phyloP scores from a whole-genome alignment of 1,139 yeast genomes.

The Sugiyamaella neomexicana region DNA sequence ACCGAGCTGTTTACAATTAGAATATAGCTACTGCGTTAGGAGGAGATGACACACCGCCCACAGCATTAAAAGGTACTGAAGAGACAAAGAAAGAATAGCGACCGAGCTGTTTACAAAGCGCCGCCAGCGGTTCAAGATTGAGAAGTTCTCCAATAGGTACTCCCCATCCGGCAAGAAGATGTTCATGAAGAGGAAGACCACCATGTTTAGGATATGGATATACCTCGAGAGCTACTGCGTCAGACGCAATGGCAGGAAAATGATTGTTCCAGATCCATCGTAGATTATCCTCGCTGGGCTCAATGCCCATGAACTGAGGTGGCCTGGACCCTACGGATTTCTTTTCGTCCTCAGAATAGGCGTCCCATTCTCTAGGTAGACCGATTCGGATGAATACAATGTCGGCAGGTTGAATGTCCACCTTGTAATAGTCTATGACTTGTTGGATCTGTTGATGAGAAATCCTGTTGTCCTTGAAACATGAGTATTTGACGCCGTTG shows the following conservation, averaged over 20 bases:
- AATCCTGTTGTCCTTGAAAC: slow-evolving; percentile 32
- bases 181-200: slow-evolving; percentile 25
- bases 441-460: slow-evolving; percentile 29
- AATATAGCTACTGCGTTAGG: slow-evolving; percentile 40
- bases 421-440: slow-evolving; percentile 30
- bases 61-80: slow-evolving; percentile 36
- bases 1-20: slow-evolving; percentile 22
- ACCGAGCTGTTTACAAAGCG: slow-evolving; percentile 27
- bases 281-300: slow-evolving; percentile 28
- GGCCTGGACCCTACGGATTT: slow-evolving; percentile 3
- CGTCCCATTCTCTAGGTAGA: slow-evolving; percentile 35
- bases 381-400: slow-evolving; percentile 38
- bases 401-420: slow-evolving; percentile 34
- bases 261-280: slow-evolving; percentile 35
- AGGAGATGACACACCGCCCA: slow-evolving; percentile 38
- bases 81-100: slow-evolving; percentile 36
- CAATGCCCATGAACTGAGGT: slow-evolving; percentile 29
- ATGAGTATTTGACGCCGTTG: slow-evolving; percentile 31
- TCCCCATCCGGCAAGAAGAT: slow-evolving; percentile 26
- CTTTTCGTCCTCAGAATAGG: slow-evolving; percentile 23
- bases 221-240: slow-evolving; percentile 33
- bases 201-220: slow-evolving; percentile 27
- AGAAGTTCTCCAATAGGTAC: slow-evolving; percentile 29
- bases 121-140: slow-evolving; percentile 34
- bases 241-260: slow-evolving; percentile 37